Evolutionary conservation across 768 basidiomycete species (phyloP), one percentile per base, ranked within the genome.

Genomic region (Tremella fuciformis): DNA sequence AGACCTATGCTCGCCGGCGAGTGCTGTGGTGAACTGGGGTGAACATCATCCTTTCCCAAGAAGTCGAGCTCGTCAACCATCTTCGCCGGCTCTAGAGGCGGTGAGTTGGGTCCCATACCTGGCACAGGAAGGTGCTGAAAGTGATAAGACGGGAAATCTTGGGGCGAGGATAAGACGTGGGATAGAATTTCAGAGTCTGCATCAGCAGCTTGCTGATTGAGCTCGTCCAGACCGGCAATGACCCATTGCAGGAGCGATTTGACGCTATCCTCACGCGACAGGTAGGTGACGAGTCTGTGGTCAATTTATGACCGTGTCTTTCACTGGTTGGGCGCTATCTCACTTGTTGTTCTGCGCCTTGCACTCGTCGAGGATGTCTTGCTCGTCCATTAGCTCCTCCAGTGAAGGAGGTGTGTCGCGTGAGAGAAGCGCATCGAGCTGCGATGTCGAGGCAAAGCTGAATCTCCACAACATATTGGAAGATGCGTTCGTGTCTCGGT

Each of bases 291-390:
- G 3, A 76, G 67, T 56, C 73, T 76, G 53, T 38, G 22, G n/a
- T 15, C 26, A 40, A 8, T 4, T n/a, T 13, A 19, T 3, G 24
- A 8, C 8, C 19, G 18, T 18, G 51, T 29, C 51, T 29, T 22
- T 8, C 8, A 29, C 8, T n/a, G 16, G 21, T 50, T 8, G 6
- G 21, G 22, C 8, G 18, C 6, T 50, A 8, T 66, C 71, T 52
- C 54, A 75, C 75, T 70, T 74, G 40, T 87, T 87, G 73, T 98
- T 98, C 78, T 94, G 88, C 0, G 87, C 82, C 78, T 97, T 97
- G 83, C 91, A 91, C 78, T 98, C 94, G 77, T 89, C 88, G 55
- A 98, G 80, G 46, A 98, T 81, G 75, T 97, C 92, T 72, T 90
- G 87, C 78, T 96, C 91, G 79, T 91, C 91, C 55, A 98, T 82